Percentiles rank a stretch among this genome's conserved stretches.
These are phyloP conservation scores for Solanum peruvianum DNA, from an alignment of 257 asterid genomes.

Conservation along the genomic window DNA sequence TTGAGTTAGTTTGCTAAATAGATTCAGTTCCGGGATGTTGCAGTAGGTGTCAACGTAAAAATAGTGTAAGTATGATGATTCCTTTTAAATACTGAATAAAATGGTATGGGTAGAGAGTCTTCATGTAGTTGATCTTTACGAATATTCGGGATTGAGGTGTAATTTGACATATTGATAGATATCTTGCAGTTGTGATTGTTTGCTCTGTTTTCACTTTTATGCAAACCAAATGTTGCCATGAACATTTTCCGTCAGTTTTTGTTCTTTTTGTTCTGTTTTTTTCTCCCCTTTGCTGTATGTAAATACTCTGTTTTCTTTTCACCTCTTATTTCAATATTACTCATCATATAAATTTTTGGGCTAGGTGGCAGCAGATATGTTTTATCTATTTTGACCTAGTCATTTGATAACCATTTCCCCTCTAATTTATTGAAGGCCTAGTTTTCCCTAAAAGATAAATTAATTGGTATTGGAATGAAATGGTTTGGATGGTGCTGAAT, in stretches of 20 bases:
- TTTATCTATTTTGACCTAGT: background rate
- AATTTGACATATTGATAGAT: background rate
- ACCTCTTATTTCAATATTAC: background rate
- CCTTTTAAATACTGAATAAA: background rate
- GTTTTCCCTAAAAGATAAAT: background rate
- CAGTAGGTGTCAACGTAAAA: background rate
- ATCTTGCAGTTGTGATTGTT: background rate
- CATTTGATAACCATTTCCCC: background rate
- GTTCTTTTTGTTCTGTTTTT: background rate
- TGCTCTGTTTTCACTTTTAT: background rate
- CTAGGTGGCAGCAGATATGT: background rate
- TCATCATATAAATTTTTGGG: background rate
- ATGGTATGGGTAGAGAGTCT: background rate
- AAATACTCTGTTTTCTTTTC: background rate
- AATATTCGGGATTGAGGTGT: background rate
- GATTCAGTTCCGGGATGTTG: background rate
- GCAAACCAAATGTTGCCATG: background rate
- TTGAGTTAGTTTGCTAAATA: background rate
- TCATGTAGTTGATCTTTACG: background rate
- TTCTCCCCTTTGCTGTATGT: background rate
- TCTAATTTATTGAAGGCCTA: background rate
- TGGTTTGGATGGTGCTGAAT: background rate
- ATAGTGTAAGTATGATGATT: background rate
- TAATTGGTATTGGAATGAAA: background rate
- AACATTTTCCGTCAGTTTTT: background rate